These are phyloP conservation scores for Thermomucor indicae-seudaticae DNA, from an alignment of 371 early-diverging fungal species.

Conservation along the genomic window DNA sequence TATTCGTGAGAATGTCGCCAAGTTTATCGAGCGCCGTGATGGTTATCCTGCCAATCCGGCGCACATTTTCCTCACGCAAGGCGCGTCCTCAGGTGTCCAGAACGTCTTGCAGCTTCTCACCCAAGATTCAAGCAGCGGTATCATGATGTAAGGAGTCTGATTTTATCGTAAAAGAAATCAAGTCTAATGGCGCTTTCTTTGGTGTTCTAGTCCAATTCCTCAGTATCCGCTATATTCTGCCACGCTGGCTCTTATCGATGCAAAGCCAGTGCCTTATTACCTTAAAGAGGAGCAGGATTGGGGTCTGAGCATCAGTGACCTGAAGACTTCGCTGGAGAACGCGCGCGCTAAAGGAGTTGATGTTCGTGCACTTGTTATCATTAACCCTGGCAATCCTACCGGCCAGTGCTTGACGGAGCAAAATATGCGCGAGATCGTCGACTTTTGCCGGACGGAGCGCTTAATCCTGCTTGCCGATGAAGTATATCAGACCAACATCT, in stretches of 20 bases:
- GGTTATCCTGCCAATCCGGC: slow-evolving; percentile 76
- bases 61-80: slow-evolving; percentile 86
- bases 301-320: slow-evolving; percentile 65
- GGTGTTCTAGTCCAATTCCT: slow-evolving; percentile 73
- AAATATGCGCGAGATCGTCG: slow-evolving; percentile 80
- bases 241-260: slow-evolving; percentile 72
- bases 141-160: slow-evolving; percentile 85
- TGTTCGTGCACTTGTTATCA: slow-evolving; percentile 89
- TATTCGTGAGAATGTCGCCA: slow-evolving; percentile 79
- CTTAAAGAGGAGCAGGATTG: slow-evolving; percentile 80
- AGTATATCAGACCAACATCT: slow-evolving; percentile 94
- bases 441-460: slow-evolving; percentile 72
- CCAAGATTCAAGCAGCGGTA: slow-evolving; percentile 70
- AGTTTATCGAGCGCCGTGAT: slow-evolving; percentile 81
- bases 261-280: slow-evolving; percentile 84
- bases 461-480: slow-evolving; percentile 91
- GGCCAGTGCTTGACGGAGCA: slow-evolving; percentile 77
- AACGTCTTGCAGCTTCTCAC: slow-evolving; percentile 76
- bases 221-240: slow-evolving; percentile 97
- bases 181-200: background rate
- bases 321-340: slow-evolving; percentile 53
- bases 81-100: slow-evolving; percentile 85
- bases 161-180: background rate
- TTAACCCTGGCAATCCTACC: slow-evolving; percentile 97
- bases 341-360: slow-evolving; percentile 68